Percentiles rank a stretch among this genome's conserved stretches.
Evolutionary conservation across 495 filamentous ascomycete genomes (phyloP).

Genomic region (Bacidia gigantensis): DNA sequence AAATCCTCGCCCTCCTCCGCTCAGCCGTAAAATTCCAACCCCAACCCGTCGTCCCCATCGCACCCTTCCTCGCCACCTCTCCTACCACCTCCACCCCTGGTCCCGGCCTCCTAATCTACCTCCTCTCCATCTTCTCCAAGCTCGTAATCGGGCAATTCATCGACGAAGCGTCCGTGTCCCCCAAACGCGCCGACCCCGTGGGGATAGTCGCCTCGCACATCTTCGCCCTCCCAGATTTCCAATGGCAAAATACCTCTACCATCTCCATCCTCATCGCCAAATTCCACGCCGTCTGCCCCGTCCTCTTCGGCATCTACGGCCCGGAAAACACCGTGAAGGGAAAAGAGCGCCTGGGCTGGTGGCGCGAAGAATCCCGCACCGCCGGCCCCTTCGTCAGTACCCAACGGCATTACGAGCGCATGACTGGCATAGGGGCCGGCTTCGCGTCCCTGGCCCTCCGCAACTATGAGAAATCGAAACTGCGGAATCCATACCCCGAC

Average conservation of each 20-base stretch:
- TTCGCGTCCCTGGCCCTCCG: constrained; percentile 69
- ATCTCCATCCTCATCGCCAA: constrained; percentile 86
- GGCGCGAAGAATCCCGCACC: constrained; percentile 24
- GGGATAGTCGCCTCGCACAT: constrained; percentile 62
- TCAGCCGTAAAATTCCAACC: constrained; percentile 21
- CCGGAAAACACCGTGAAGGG: constrained; percentile 60
- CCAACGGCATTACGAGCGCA: constrained; percentile 60
- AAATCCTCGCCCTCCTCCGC: constrained; percentile 6
- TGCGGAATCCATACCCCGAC: constrained; percentile 64
- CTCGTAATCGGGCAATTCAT: constrained; percentile 59
- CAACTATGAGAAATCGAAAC: constrained; percentile 55
- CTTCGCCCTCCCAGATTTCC: constrained; percentile 53
- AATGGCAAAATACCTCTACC: constrained; percentile 56
- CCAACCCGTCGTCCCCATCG: constrained; percentile 51
- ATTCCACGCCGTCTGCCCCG: constrained; percentile 64
- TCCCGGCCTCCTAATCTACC: constrained; percentile 65
- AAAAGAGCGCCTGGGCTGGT: constrained; percentile 60
- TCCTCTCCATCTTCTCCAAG: constrained; percentile 75
- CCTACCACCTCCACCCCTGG: constrained; percentile 33
- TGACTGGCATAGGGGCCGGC: constrained; percentile 74
- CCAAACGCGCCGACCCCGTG: constrained; percentile 64
- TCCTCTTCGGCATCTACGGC: constrained; percentile 73
- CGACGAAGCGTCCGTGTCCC: constrained; percentile 55
- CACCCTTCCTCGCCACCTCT: constrained; percentile 46
- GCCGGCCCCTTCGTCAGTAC: constrained; percentile 43